Conservation (phyloP, 495 filamentous ascomycete species). For the Diplogelasinospora grovesii region DNA sequence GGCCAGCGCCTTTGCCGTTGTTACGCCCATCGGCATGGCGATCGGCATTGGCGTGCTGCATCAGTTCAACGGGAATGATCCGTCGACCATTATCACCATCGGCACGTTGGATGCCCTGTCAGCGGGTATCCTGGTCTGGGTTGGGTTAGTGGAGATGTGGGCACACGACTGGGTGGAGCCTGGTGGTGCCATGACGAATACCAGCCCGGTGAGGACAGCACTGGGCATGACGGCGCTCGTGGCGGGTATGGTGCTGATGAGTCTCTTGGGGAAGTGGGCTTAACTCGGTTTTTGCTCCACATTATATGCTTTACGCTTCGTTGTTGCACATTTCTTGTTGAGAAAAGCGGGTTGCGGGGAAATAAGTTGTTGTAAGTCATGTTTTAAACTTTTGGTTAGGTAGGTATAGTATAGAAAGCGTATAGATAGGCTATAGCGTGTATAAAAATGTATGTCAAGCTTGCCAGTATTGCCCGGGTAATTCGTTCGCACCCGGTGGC, state of each 20-base stretch:
- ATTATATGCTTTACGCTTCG: too few species aligned
- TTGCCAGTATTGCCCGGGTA: too few species aligned
- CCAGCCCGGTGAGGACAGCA: constrained; percentile 14
- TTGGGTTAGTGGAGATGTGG: constrained; percentile 55
- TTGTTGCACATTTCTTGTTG: too few species aligned
- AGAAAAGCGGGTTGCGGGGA: too few species aligned
- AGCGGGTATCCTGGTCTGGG: constrained; percentile 55
- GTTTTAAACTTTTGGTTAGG: too few species aligned
- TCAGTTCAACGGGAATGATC: constrained; percentile 51
- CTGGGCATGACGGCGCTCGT: constrained; percentile 16
- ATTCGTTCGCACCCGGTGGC: too few species aligned
- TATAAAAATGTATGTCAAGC: too few species aligned
- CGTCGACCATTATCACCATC: constrained; percentile 47
- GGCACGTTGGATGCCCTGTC: constrained; percentile 52
- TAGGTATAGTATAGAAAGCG: too few species aligned
- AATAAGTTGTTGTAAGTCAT: too few species aligned
- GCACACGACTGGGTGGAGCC: constrained; percentile 48
- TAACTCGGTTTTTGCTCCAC: constrained; percentile 13
- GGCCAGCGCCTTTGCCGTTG: constrained; percentile 45
- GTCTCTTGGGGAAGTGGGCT: constrained; percentile 29
- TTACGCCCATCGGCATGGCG: constrained; percentile 53
- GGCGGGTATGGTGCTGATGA: constrained; percentile 24
- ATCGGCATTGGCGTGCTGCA: constrained; percentile 50
- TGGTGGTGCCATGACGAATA: constrained; percentile 22
- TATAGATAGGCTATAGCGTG: too few species aligned